Percentiles rank a stretch among this genome's conserved stretches.
Evolutionary conservation across 2,329 filamentous ascomycete species (phyloP).

Genomic region (Dothistroma septosporum): DNA sequence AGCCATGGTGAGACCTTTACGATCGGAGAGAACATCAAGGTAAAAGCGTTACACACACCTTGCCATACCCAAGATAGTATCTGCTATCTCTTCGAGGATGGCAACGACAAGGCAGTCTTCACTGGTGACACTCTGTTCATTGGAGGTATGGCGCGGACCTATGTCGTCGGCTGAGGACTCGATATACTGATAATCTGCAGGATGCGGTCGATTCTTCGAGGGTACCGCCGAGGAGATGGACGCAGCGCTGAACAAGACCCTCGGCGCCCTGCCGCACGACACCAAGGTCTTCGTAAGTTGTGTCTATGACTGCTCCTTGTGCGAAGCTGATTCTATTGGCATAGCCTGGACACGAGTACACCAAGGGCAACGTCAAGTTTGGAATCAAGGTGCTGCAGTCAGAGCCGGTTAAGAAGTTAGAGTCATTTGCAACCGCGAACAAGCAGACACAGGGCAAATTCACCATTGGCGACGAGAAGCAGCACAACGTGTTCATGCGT

Average conservation of each 20-base stretch:
- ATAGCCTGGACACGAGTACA: slow-evolving; percentile 94
- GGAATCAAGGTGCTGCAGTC: slow-evolving; percentile 69
- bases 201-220: slow-evolving; percentile 95
- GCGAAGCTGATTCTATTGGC: background rate
- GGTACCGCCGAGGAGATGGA: slow-evolving; percentile 88
- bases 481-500: slow-evolving; percentile 97
- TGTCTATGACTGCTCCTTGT: background rate
- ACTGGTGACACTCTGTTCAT: slow-evolving; percentile 97
- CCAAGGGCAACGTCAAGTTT: slow-evolving; percentile 93
- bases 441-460: slow-evolving; percentile 90
- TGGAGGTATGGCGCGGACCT: slow-evolving; percentile 56
- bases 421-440: slow-evolving; percentile 72
- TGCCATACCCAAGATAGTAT: slow-evolving; percentile 99
- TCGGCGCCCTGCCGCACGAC: slow-evolving; percentile 78
- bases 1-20: slow-evolving; percentile 71
- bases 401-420: slow-evolving; percentile 70
- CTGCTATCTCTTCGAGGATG: slow-evolving; percentile 87
- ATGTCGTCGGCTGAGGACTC: background rate
- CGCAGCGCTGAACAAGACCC: slow-evolving; percentile 79
- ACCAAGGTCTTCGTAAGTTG: slow-evolving; percentile 78
- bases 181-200: slow-evolving; percentile 40
- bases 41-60: slow-evolving; percentile 88
- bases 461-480: slow-evolving; percentile 95
- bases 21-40: slow-evolving; percentile 72
- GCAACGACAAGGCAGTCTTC: slow-evolving; percentile 73